Evolutionary conservation across 2,329 filamentous ascomycete genomes (phyloP).

Genomic region (Calonectria henricotiae): DNA sequence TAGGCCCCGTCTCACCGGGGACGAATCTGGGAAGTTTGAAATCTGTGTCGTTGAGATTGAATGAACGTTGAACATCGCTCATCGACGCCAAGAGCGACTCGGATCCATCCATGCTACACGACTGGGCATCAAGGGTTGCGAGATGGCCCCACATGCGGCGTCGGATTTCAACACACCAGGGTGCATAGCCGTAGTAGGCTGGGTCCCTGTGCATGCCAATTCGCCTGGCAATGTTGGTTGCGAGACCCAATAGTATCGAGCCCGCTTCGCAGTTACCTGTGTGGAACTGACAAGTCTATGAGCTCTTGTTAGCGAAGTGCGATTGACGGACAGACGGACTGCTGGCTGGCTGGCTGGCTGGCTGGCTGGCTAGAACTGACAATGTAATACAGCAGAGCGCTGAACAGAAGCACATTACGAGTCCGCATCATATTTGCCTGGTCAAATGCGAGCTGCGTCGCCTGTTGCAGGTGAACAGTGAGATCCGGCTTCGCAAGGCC

Average conservation of each 20-base stretch:
- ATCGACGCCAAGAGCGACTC: slow-evolving; percentile 36
- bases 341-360: neutral
- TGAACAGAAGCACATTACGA: slow-evolving; percentile 40
- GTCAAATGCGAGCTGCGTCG: slow-evolving; percentile 39
- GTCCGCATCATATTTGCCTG: slow-evolving; percentile 42
- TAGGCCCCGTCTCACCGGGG: slow-evolving; percentile 30
- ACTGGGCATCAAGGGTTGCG: slow-evolving; percentile 39
- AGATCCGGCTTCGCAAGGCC: slow-evolving; percentile 33
- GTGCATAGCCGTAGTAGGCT: slow-evolving; percentile 41
- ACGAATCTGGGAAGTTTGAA: slow-evolving; percentile 33
- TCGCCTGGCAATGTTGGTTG: slow-evolving; percentile 40
- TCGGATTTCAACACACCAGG: slow-evolving; percentile 43
- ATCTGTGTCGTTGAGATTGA: slow-evolving; percentile 37
- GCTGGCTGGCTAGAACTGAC: slow-evolving; percentile 28
- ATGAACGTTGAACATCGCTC: slow-evolving; percentile 39
- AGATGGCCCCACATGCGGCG: slow-evolving; percentile 43
- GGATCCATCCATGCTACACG: slow-evolving; percentile 37
- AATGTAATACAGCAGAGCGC: slow-evolving; percentile 41
- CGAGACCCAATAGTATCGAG: slow-evolving; percentile 38
- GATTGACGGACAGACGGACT: neutral
- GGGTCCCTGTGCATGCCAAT: slow-evolving; percentile 43
- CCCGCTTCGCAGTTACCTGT: slow-evolving; percentile 41
- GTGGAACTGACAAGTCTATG: slow-evolving; percentile 42
- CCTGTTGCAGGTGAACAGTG: slow-evolving; percentile 35
- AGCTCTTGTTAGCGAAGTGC: slow-evolving; percentile 4